phyloP scores from a whole-genome alignment of 352 stramenopile species.

The Globisporangium yorkense region DNA sequence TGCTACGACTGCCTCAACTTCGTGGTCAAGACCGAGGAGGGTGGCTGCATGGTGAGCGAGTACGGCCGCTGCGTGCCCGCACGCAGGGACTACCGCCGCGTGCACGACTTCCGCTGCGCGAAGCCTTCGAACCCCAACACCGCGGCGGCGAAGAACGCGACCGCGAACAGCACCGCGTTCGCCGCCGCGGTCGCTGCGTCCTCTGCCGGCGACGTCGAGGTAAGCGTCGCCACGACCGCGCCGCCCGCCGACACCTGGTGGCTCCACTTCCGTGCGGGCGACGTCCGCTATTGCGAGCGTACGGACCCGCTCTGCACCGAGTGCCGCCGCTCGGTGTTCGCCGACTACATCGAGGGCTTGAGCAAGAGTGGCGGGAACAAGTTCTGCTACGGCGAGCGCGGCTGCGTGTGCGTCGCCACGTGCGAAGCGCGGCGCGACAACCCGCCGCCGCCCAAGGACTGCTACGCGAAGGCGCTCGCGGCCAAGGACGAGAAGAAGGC shows the following conservation, averaged over 20 bases:
- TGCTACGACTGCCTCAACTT: constrained; percentile 56
- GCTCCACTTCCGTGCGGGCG: constrained; percentile 7
- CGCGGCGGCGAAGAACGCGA: not conserved
- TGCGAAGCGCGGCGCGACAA: constrained; percentile 10
- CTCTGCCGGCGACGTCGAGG: not conserved
- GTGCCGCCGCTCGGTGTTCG: constrained; percentile 13
- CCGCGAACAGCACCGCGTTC: not conserved
- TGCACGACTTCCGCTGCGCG: constrained; percentile 10
- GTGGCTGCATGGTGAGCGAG: constrained; percentile 33
- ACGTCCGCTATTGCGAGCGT: constrained; percentile 9
- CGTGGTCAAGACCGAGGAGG: constrained; percentile 23
- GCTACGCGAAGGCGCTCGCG: constrained; percentile 12
- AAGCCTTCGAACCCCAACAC: constrained; percentile 7
- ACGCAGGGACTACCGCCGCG: constrained; percentile 2
- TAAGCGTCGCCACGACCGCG: not conserved
- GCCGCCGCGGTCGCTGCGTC: not conserved
- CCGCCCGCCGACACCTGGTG: not conserved
- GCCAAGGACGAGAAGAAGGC: constrained; percentile 9
- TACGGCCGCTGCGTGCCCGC: constrained; percentile 10
- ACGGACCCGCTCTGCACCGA: constrained; percentile 7
- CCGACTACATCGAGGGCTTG: constrained; percentile 10
- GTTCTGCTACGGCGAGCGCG: constrained; percentile 12
- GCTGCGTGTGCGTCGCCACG: constrained; percentile 17
- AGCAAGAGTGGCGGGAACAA: constrained; percentile 1
- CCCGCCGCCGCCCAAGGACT: constrained; percentile 8